A percentile compares a stretch with the other conserved stretches of the same genome.
phyloP scores from a whole-genome alignment of 2,329 filamentous ascomycete species.

The Canariomyces notabilis region DNA sequence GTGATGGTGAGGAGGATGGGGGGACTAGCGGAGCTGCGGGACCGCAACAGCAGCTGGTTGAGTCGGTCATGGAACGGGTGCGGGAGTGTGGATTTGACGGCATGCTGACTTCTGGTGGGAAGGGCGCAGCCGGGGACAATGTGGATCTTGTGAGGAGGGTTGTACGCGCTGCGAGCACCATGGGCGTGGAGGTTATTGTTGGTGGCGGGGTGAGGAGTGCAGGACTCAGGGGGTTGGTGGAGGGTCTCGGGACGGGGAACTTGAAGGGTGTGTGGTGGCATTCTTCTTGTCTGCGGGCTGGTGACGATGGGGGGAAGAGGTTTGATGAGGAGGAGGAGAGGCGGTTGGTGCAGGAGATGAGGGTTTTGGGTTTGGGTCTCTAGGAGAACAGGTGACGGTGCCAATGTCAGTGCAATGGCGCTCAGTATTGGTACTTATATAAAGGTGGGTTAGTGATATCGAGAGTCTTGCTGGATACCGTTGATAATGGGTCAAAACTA shows the following conservation, averaged over 20 bases:
- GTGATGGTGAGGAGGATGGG: constrained; percentile 8
- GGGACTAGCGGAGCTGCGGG: constrained; percentile 5
- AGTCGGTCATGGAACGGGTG: constrained; percentile 33
- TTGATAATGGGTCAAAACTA: too few relatives aligned
- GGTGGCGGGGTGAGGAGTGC: constrained; percentile 46
- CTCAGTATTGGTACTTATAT: too few relatives aligned
- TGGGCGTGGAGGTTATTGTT: constrained; percentile 41
- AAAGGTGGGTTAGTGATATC: not conserved
- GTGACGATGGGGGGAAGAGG: not conserved
- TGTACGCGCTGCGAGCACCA: constrained; percentile 25
- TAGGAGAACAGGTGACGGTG: not conserved
- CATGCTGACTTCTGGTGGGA: constrained; percentile 50
- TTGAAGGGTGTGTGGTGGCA: constrained; percentile 39
- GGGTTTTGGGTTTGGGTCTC: not conserved
- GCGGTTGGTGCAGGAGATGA: constrained; percentile 5
- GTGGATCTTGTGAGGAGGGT: constrained; percentile 34
- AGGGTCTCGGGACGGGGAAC: constrained; percentile 15
- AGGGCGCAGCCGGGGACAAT: constrained; percentile 38
- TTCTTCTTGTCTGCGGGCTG: constrained; percentile 38
- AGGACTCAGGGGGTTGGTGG: constrained; percentile 34
- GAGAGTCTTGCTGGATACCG: too few relatives aligned
- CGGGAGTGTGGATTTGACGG: constrained; percentile 43
- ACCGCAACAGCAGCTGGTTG: not conserved
- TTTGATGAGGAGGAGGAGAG: constrained; percentile 19
- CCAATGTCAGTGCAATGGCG: not conserved